Conservation (phyloP, 176 grass and related monocot genomes). For the Chrysopogon serrulatus region DNA sequence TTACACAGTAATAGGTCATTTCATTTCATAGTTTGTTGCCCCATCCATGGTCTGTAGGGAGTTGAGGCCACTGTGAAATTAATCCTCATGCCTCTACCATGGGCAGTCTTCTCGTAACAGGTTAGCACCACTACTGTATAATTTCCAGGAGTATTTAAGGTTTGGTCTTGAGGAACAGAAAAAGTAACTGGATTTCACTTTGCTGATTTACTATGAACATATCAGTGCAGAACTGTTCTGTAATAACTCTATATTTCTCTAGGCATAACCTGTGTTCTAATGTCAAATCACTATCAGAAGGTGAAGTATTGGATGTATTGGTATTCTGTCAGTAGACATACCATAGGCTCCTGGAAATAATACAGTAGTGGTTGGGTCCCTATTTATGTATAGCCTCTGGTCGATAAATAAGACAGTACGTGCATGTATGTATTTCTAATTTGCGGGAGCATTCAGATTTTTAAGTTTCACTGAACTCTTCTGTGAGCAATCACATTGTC, state of each 20-base stretch:
- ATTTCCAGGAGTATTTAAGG: no score
- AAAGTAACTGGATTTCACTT: not conserved
- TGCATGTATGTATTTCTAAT: not conserved
- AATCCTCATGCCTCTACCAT: not conserved
- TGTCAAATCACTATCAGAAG: not conserved
- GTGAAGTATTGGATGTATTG: not conserved
- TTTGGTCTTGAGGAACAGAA: not conserved
- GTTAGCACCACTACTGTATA: no score
- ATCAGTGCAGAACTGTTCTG: not conserved
- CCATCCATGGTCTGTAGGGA: not conserved
- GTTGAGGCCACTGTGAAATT: not conserved
- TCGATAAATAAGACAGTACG: not conserved
- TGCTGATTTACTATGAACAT: not conserved
- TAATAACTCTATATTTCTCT: not conserved
- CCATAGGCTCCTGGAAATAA: not conserved
- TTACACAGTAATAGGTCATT: not conserved
- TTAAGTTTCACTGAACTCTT: not conserved
- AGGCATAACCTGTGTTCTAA: not conserved
- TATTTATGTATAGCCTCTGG: not conserved
- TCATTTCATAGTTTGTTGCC: not conserved
- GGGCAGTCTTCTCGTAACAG: no score
- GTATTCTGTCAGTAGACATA: no score
- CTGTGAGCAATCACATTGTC: no score
- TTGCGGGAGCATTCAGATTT: not conserved
- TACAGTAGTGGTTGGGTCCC: not conserved